Percentiles rank a stretch among this genome's conserved stretches.
Conservation (phyloP, 2,329 filamentous ascomycete genomes). For the Leptodontidium sp. region DNA sequence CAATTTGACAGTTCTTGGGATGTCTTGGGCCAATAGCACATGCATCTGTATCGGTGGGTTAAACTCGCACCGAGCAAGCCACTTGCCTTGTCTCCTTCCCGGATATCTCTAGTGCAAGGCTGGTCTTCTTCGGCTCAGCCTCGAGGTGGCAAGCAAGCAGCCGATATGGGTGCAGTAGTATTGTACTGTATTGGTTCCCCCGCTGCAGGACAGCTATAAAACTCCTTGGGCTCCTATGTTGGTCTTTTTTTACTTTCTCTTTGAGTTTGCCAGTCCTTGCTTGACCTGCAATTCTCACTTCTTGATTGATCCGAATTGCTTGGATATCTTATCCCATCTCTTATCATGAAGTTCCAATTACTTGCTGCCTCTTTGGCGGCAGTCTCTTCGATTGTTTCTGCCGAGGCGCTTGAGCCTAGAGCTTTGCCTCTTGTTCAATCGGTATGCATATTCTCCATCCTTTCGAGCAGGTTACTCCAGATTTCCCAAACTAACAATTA, state of each 20-base stretch:
- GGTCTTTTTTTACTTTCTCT: not conserved
- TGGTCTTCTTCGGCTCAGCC: constrained; percentile 13
- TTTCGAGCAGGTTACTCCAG: not conserved
- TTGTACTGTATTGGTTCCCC: not conserved
- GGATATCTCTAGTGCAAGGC: constrained; percentile 13
- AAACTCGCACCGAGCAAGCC: not conserved
- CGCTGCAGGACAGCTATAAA: constrained; percentile 1
- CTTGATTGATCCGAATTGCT: constrained; percentile 1
- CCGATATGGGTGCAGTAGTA: not conserved
- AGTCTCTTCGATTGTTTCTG: constrained; percentile 5
- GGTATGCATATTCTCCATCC: constrained; percentile 14
- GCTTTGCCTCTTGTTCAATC: constrained; percentile 35
- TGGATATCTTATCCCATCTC: not conserved
- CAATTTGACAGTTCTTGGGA: not conserved
- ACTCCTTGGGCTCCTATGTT: not conserved
- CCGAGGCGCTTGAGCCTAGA: constrained; percentile 12
- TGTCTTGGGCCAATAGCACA: not conserved
- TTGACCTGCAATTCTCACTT: constrained; percentile 9
- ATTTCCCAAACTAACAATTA: not conserved
- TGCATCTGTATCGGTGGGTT: not conserved
- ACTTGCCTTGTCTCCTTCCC: constrained; percentile 19
- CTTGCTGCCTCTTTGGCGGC: constrained; percentile 13
- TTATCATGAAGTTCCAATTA: constrained; percentile 14
- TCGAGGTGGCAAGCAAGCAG: constrained; percentile 15
- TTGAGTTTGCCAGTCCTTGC: constrained; percentile 5